A percentile compares a stretch with the other conserved stretches of the same genome.
These are phyloP conservation scores for Aureobasidium sp. DNA, from an alignment of 2,329 filamentous ascomycete species.

Conservation along the genomic window DNA sequence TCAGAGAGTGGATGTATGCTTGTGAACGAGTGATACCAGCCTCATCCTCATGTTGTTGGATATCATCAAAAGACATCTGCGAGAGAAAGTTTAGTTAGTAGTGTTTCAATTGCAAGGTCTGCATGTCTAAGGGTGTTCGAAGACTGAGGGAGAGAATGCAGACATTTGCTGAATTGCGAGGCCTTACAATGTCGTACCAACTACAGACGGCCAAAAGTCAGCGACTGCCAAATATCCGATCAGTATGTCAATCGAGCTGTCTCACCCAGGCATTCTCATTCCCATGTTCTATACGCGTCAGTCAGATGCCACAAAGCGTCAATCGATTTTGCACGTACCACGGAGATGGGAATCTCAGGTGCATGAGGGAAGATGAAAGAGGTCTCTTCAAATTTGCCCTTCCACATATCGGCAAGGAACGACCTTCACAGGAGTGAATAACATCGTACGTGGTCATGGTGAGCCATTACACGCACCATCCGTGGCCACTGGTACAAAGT, in stretches of 20 bases:
- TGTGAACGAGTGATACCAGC: constrained; percentile 65
- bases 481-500: constrained; percentile 46
- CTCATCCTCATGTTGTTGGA: constrained; percentile 55
- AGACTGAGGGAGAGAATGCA: constrained; percentile 10
- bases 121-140: not conserved
- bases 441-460: not conserved
- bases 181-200: constrained; percentile 73
- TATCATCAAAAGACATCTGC: constrained; percentile 40
- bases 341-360: constrained; percentile 77
- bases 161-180: constrained; percentile 29
- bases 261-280: constrained; percentile 14
- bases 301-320: not conserved
- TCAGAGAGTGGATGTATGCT: constrained; percentile 69
- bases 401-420: constrained; percentile 79
- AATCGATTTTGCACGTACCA: constrained; percentile 45
- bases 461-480: constrained; percentile 50
- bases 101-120: not conserved
- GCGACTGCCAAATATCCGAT: not conserved
- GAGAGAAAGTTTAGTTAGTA: constrained; percentile 3
- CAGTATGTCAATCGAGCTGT: not conserved
- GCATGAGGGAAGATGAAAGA: constrained; percentile 94
- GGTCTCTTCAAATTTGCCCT: constrained; percentile 76
- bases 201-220: constrained; percentile 26
- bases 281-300: not conserved
- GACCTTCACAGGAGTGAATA: constrained; percentile 43